Percentiles rank a stretch among this genome's conserved stretches.
Evolutionary conservation across 768 basidiomycete genomes (phyloP).

Genomic region (Amyloporia xantha): DNA sequence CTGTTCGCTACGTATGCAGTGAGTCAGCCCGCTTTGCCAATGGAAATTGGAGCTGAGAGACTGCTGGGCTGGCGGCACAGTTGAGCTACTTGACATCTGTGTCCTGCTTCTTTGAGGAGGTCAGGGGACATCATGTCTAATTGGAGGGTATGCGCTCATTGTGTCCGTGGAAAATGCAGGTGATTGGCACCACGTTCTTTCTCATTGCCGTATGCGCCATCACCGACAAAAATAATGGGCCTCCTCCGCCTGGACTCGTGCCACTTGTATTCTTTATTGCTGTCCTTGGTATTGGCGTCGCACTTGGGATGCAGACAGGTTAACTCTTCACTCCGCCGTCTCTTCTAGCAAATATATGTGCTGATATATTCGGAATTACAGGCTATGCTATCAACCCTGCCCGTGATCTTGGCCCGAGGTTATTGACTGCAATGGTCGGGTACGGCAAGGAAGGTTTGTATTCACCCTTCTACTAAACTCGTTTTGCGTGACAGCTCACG

Average conservation of each 20-base stretch:
- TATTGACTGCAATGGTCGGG: conserved; percentile 68
- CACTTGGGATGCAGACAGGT: conserved; percentile 56
- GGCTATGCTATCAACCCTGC: conserved; percentile 65
- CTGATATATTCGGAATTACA: conserved; percentile 11
- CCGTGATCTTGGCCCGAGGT: conserved; percentile 63
- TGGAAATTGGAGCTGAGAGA: not conserved
- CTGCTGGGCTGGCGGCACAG: conserved; percentile 18
- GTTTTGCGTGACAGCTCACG: not conserved
- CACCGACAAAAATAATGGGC: conserved; percentile 45
- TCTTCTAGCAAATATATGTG: no score
- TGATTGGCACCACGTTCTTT: conserved; percentile 49
- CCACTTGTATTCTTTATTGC: conserved; percentile 51
- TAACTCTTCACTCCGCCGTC: not conserved
- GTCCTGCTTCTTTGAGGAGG: conserved; percentile 42
- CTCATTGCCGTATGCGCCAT: conserved; percentile 47
- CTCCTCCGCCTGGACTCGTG: conserved; percentile 43
- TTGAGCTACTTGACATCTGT: conserved; percentile 36
- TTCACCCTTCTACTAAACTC: not conserved
- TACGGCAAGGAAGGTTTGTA: conserved; percentile 44
- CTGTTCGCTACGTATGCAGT: conserved; percentile 61
- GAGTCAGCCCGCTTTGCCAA: conserved; percentile 14
- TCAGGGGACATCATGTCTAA: conserved; percentile 11
- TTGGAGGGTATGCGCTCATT: no score
- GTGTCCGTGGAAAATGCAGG: conserved; percentile 32
- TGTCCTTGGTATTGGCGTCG: conserved; percentile 51